phyloP scores from a whole-genome alignment of 2,329 filamentous ascomycete species.

The Xylariaceae sp. region DNA sequence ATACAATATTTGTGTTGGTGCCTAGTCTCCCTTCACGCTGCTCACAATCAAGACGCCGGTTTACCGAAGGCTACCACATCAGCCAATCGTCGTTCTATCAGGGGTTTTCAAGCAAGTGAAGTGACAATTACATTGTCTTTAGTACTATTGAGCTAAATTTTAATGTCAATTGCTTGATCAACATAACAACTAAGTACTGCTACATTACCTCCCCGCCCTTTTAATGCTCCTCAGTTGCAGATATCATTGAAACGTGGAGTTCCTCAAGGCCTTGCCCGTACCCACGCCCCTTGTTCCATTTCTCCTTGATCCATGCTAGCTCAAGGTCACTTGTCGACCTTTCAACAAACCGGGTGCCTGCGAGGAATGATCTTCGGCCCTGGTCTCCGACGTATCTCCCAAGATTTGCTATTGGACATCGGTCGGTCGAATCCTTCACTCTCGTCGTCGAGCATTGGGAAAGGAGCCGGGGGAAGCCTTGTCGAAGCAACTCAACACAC shows the following conservation, averaged over 20 bases:
- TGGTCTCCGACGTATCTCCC: conserved; percentile 30
- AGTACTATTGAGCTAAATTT: not conserved
- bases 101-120: not conserved
- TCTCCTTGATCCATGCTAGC: conserved; percentile 19
- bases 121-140: not conserved
- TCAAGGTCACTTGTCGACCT: conserved; percentile 8
- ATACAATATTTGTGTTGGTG: not conserved
- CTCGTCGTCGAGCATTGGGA: conserved; percentile 8
- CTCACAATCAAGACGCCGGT: not conserved
- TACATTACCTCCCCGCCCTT: conserved; percentile 15
- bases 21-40: not conserved
- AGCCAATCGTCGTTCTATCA: not conserved
- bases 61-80: not conserved
- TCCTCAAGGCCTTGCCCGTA: conserved; percentile 14
- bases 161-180: not conserved
- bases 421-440: conserved; percentile 21
- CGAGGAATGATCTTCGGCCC: conserved; percentile 27
- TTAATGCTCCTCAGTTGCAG: conserved; percentile 17
- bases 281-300: conserved; percentile 10
- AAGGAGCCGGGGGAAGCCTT: conserved; percentile 11
- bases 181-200: not conserved
- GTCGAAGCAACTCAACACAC: conserved; percentile 1
- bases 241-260: conserved; percentile 27
- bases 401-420: conserved; percentile 25
- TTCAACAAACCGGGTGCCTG: conserved; percentile 14